Percentiles rank a stretch among this genome's conserved stretches.
These are phyloP conservation scores for Cordyceps fumosorosea DNA, from an alignment of 2,329 filamentous ascomycete species.

Conservation along the genomic window DNA sequence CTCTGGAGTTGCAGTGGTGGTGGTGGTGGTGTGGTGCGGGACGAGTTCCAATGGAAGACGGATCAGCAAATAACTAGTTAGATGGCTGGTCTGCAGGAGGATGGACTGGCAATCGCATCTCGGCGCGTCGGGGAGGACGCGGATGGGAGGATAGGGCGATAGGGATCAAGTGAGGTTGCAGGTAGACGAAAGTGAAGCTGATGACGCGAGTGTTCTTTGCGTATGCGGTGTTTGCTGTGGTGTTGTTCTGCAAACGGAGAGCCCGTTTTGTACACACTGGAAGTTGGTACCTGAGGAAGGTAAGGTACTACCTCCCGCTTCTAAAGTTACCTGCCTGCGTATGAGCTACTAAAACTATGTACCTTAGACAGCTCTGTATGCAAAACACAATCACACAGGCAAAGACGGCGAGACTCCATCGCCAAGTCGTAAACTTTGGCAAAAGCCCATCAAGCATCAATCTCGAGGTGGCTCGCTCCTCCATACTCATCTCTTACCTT, in stretches of 20 bases:
- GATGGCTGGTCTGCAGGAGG: neutral
- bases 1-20: neutral
- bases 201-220: neutral
- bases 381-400: too few species aligned
- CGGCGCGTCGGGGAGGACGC: neutral
- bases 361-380: too few species aligned
- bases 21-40: neutral
- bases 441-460: too few species aligned
- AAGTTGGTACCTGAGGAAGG: neutral
- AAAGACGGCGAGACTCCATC: too few species aligned
- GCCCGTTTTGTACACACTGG: neutral
- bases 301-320: neutral
- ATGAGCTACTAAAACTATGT: too few species aligned
- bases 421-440: too few species aligned
- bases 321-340: too few species aligned
- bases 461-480: too few species aligned
- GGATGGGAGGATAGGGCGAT: neutral
- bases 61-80: neutral
- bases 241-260: conserved; percentile 1
- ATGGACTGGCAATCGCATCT: neutral
- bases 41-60: neutral
- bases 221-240: neutral
- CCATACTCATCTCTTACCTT: neutral
- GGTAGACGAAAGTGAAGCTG: neutral
- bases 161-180: neutral